phyloP scores from a whole-genome alignment of 2,329 filamentous ascomycete genomes.

The Coleophoma eucalyptorum region DNA sequence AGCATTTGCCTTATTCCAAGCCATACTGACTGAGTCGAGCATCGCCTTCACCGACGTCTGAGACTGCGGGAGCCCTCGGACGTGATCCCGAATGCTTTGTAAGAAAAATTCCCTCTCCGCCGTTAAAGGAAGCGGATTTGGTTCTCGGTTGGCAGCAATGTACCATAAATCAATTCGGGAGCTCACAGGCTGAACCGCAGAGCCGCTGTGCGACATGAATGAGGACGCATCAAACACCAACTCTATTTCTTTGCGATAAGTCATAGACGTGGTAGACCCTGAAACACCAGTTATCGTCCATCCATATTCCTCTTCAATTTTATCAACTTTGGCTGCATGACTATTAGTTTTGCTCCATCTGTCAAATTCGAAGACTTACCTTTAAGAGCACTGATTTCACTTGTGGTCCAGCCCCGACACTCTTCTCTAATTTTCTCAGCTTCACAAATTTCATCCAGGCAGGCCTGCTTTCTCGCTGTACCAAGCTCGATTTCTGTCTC shows the following conservation, averaged over 20 bases:
- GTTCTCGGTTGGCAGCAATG: constrained; percentile 54
- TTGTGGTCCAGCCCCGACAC: constrained; percentile 82
- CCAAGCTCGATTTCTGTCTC: constrained; percentile 60
- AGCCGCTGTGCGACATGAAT: constrained; percentile 40
- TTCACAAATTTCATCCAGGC: constrained; percentile 70
- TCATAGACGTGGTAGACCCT: constrained; percentile 65
- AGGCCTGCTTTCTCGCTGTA: constrained; percentile 64
- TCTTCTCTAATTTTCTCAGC: constrained; percentile 83
- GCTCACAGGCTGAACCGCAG: constrained; percentile 28
- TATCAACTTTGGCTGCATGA: constrained; percentile 55
- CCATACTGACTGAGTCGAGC: constrained; percentile 52
- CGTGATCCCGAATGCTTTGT: constrained; percentile 64
- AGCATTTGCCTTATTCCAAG: constrained; percentile 62
- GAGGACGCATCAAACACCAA: constrained; percentile 66
- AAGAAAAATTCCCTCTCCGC: constrained; percentile 73
- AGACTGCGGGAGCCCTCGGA: constrained; percentile 57
- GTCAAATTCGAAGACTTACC: constrained; percentile 42
- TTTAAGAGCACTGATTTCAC: constrained; percentile 77
- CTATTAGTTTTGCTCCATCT: constrained; percentile 30
- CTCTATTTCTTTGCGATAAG: constrained; percentile 68
- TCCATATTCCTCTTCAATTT: constrained; percentile 61
- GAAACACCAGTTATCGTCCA: constrained; percentile 69
- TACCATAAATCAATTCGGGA: constrained; percentile 67
- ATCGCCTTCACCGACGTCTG: constrained; percentile 53
- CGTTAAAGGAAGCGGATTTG: constrained; percentile 51